These are phyloP conservation scores for Ustilago esculenta DNA, from an alignment of 1,284 basidiomycete species.

Conservation along the genomic window DNA sequence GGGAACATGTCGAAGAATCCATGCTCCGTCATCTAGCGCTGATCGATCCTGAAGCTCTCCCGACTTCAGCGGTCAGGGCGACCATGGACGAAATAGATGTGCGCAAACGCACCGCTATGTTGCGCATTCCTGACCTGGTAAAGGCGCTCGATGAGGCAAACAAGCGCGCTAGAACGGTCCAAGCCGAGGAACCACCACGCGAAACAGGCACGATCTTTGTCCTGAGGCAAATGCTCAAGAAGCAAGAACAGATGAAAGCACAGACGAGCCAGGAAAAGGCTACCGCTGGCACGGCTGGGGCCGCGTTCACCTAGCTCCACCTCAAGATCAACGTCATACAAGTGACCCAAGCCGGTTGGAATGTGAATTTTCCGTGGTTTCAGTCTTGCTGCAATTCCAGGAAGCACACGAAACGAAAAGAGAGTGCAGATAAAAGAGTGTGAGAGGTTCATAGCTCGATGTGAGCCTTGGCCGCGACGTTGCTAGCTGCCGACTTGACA, in stretches of 20 bases:
- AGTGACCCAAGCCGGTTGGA: too few species aligned
- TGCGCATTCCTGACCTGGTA: slow-evolving; percentile 1
- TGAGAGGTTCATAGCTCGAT: slow-evolving; percentile 15
- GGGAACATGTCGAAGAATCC: slow-evolving; percentile 18
- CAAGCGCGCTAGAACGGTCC: too few species aligned
- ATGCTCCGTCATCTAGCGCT: slow-evolving; percentile 14
- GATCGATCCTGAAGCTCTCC: slow-evolving; percentile 11
- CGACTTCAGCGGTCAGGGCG: slow-evolving; percentile 6
- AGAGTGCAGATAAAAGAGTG: too few species aligned
- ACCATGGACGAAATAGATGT: slow-evolving; percentile 15
- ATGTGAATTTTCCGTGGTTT: too few species aligned
- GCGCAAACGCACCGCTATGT: slow-evolving; percentile 5
- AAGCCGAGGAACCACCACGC: background rate
- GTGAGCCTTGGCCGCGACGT: slow-evolving; percentile 12
- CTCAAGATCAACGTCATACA: too few species aligned
- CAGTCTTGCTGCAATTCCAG: too few species aligned
- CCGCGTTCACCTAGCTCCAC: slow-evolving; percentile 1
- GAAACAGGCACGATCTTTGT: slow-evolving; percentile 33
- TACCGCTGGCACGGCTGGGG: background rate
- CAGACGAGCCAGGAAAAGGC: background rate
- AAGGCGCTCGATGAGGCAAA: background rate
- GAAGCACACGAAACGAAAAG: too few species aligned
- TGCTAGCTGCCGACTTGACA: background rate
- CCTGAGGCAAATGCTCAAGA: slow-evolving; percentile 22
- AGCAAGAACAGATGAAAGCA: background rate